phyloP scores from a whole-genome alignment of 2,329 filamentous ascomycete species.

The Grosmannia huntii region DNA sequence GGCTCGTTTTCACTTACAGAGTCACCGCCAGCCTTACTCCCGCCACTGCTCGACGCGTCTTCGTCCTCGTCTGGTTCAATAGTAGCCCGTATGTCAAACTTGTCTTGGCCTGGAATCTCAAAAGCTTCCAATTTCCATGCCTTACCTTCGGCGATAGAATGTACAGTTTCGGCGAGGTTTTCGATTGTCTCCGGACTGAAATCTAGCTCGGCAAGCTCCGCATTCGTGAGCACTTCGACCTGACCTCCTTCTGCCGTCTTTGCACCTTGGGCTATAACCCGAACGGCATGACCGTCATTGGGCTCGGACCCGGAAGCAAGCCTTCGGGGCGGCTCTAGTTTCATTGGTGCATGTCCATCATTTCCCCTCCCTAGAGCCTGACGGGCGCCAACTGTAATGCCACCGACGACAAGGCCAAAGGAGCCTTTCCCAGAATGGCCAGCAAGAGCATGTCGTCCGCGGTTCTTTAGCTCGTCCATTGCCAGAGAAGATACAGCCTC shows the following conservation, averaged over 20 bases:
- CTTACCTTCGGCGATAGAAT: constrained; percentile 54
- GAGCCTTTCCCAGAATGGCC: constrained; percentile 10
- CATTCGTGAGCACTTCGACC: constrained; percentile 46
- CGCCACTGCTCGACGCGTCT: not conserved
- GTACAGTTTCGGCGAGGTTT: constrained; percentile 53
- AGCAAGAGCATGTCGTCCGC: not conserved
- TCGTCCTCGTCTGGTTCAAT: constrained; percentile 37
- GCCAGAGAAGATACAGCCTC: constrained; percentile 3
- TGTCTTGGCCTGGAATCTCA: constrained; percentile 45
- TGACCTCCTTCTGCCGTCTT: constrained; percentile 47
- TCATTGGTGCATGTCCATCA: constrained; percentile 32
- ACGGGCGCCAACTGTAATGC: constrained; percentile 38
- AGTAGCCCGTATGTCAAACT: constrained; percentile 56
- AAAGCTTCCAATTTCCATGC: constrained; percentile 75
- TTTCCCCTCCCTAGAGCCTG: constrained; percentile 34
- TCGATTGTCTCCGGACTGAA: constrained; percentile 56
- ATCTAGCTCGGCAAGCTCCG: constrained; percentile 56
- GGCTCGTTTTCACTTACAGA: not conserved
- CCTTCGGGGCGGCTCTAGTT: constrained; percentile 31
- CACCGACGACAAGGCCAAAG: constrained; percentile 32
- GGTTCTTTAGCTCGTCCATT: constrained; percentile 4
- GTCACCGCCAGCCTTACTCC: not conserved
- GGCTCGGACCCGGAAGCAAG: constrained; percentile 18
- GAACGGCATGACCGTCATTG: constrained; percentile 17
- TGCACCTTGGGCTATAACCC: constrained; percentile 32